Base-by-base conservation (phyloP, 768 basidiomycete species). In the Amanita pallidorosea region DNA sequence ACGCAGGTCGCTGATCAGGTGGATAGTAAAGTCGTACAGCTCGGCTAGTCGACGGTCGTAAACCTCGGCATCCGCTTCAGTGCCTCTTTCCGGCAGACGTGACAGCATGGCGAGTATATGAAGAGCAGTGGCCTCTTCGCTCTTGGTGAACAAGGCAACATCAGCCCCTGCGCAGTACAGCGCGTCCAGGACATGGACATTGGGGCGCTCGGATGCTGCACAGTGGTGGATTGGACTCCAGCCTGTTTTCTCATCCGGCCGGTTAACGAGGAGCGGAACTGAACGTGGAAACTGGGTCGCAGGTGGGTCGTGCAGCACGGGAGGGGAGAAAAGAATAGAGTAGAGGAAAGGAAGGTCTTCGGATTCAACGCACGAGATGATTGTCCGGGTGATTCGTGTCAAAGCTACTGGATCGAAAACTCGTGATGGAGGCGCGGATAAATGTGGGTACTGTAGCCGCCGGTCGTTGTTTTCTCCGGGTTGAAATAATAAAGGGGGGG, bases 131-230 rank as follows among this genome's bases (percentile, higher is more conserved):
- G 74, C 80, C 53, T 83, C 77, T 60, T 83, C 76, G 51, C 72
- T 60, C 15, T 68, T 64, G 2, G 85, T 87, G 63, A 85, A 87
- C 25, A 88, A 67, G 43, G 82, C 73, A 54, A 83, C 65, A 57
- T 89, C 86, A 18, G 85, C 84, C 42, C 87, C 87, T 31, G 85
- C 86, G 53, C 76, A 80, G 57, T 85, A 88, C 35, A 89, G 69
- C 22, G 79, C 74, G 55, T 89, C 85, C 53, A 88, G 69, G 49
- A 82, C 69, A 49, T 80, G 73, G 38, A 77, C 65, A 11, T 78
- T 83, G 3, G 83, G 85, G 20, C 67, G 64, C 47, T 67, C 64
- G 45, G 70, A 69, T 52, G 77, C 73, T 50, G 74, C 79, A 60
- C 82, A 85, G 58, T 88, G 71, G 57, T 89, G 87, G 45, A 88